Evolutionary conservation across 2,329 filamentous ascomycete genomes (phyloP), one percentile per base, ranked within the genome.

Genomic region (Stagonosporopsis vannaccii): DNA sequence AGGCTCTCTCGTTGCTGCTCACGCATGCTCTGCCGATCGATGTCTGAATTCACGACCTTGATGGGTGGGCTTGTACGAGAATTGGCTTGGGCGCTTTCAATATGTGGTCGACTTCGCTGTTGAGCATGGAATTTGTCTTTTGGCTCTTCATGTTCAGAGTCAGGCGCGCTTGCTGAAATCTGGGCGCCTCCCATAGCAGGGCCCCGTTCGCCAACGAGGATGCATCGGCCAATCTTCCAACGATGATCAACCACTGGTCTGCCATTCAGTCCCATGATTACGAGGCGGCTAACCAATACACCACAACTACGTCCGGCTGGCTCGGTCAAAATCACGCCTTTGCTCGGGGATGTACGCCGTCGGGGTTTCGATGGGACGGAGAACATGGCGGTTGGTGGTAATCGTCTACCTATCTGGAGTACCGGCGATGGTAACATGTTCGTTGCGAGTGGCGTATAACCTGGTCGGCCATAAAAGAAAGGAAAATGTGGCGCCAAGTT

Each of bases 301-400:
- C 44, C 49, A 26, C 41, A 9, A 7, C 8, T 33, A 28, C 28
- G 13, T 12, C 36, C 39, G 6, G 42, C 20, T 7, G 8, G 8
- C 7, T 8, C 5, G 9, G 4, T 15, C 17, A 6, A n/a, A 2
- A 35, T 19, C 6, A 30, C 13, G 11, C 19, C 20, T 39, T 67
- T 61, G 6, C 20, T 19, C 3, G 56, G 33, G 42, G 50, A 56
- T 5, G 39, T 6, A 23, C 43, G 58, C 32, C 32, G 22, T 41
- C 51, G 55, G 11, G 63, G 59, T 32, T 64, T 66, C 6, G 50
- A 54, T 22, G 66, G 56, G 22, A 64, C 65, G 17, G 58, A 63
- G 35, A 67, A 71, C 1, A 65, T 40, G 3, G 45, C 69, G 22
- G 63, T 48, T 28, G 65, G 65, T 17, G 68, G 70, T 12, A 49